These are phyloP conservation scores for Paecilomyces formosus DNA, from an alignment of 2,329 filamentous ascomycete genomes.

Conservation along the genomic window DNA sequence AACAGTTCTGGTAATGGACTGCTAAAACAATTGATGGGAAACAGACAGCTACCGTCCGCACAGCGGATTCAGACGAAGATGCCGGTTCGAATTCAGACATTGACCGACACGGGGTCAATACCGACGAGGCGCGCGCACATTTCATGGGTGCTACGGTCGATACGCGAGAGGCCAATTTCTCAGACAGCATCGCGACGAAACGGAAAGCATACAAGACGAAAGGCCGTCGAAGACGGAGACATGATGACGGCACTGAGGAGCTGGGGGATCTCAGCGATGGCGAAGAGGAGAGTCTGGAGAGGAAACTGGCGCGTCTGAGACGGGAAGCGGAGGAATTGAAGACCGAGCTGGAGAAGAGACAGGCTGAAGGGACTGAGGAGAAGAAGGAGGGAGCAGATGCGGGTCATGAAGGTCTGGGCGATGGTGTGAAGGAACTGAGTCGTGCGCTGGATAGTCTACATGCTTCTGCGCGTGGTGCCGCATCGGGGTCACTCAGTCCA, in stretches of 20 bases:
- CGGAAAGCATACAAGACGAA: conserved; percentile 76
- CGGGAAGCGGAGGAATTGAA: conserved; percentile 74
- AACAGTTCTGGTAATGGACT: background rate
- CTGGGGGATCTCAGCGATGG: conserved; percentile 69
- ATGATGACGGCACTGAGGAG: conserved; percentile 46
- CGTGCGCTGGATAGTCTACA: conserved; percentile 62
- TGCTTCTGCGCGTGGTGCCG: conserved; percentile 19
- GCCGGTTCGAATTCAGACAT: conserved; percentile 51
- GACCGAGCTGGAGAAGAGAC: conserved; percentile 36
- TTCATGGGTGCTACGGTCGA: conserved; percentile 73
- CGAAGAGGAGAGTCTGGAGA: conserved; percentile 69
- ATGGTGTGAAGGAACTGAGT: conserved; percentile 61
- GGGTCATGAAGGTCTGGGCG: conserved; percentile 38
- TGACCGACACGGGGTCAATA: conserved; percentile 66
- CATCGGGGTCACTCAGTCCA: conserved; percentile 19
- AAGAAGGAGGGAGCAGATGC: conserved; percentile 38
- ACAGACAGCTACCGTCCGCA: conserved; percentile 47
- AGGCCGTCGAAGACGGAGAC: conserved; percentile 53
- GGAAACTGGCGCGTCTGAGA: conserved; percentile 72
- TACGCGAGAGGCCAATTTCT: conserved; percentile 75
- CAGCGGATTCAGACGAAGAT: conserved; percentile 55
- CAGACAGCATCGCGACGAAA: conserved; percentile 76
- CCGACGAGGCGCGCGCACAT: conserved; percentile 69
- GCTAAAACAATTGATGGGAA: conserved; percentile 40
- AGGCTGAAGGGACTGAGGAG: conserved; percentile 51